A percentile compares a stretch with the other conserved stretches of the same genome.
phyloP scores from a whole-genome alignment of 1,284 basidiomycete species.

The Boletus sp. region DNA sequence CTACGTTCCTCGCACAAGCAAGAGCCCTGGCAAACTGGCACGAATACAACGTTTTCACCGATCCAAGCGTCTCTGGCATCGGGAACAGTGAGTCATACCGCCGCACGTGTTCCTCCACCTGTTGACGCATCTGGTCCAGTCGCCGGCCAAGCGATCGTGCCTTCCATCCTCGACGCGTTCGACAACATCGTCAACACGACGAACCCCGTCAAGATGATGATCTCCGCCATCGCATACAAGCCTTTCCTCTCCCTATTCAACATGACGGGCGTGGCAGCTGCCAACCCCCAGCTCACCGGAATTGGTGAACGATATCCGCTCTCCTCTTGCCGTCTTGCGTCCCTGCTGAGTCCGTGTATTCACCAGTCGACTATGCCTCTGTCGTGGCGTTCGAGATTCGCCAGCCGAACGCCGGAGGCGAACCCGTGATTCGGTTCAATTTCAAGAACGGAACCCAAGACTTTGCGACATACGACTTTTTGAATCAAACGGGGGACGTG shows the following conservation, averaged over 20 bases:
- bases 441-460: conserved; percentile 75
- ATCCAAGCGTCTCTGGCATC: conserved; percentile 50
- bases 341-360: conserved; percentile 13
- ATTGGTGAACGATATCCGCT: conserved; percentile 46
- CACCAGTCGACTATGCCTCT: conserved; percentile 67
- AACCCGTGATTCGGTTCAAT: conserved; percentile 63
- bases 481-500: conserved; percentile 56
- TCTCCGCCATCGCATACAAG: conserved; percentile 73
- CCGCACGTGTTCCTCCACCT: not conserved
- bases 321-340: conserved; percentile 9
- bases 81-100: conserved; percentile 57
- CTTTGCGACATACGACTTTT: conserved; percentile 58
- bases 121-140: conserved; percentile 40
- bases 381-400: conserved; percentile 69
- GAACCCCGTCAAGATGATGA: conserved; percentile 62
- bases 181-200: conserved; percentile 54
- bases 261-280: conserved; percentile 57
- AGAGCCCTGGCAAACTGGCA: conserved; percentile 71
- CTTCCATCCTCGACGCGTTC: conserved; percentile 59
- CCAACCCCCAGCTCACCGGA: conserved; percentile 54
- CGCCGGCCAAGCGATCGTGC: conserved; percentile 64
- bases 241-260: conserved; percentile 81
- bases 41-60: conserved; percentile 70
- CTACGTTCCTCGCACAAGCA: conserved; percentile 55
- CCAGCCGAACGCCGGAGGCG: conserved; percentile 39